phyloP scores from a whole-genome alignment of 306 rosid genomes.

The Trifolium fragiferum region DNA sequence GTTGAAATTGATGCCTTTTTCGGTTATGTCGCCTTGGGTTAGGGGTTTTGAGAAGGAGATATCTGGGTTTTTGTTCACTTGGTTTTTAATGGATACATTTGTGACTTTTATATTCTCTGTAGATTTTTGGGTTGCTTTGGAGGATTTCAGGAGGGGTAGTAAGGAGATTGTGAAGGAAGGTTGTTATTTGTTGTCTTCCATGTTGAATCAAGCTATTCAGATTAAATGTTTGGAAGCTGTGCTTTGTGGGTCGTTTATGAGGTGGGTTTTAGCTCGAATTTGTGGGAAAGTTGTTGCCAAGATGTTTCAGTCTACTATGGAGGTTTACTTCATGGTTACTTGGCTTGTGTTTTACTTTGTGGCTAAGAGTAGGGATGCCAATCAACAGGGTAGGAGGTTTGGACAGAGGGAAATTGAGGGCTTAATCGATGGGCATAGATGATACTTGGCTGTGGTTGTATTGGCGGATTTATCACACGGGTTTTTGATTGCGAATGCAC shows the following conservation, averaged over 20 bases:
- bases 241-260: constrained; percentile 69
- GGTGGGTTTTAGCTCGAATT: constrained; percentile 61
- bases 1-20: constrained; percentile 95
- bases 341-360: constrained; percentile 89
- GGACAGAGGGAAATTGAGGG: constrained; percentile 78
- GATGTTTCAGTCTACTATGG: constrained; percentile 82
- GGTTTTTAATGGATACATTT: constrained; percentile 76
- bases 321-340: constrained; percentile 91
- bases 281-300: constrained; percentile 68
- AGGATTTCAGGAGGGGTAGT: constrained; percentile 85
- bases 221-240: constrained; percentile 81
- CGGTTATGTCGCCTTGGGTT: constrained; percentile 89
- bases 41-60: constrained; percentile 86
- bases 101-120: constrained; percentile 80
- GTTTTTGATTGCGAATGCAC: constrained; percentile 49
- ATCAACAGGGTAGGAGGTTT: constrained; percentile 67
- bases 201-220: constrained; percentile 79
- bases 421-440: constrained; percentile 73
- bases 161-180: constrained; percentile 94
- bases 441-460: constrained; percentile 49
- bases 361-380: constrained; percentile 74
- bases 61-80: constrained; percentile 74
- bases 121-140: constrained; percentile 96
- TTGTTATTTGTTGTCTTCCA: constrained; percentile 71
- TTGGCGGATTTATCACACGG: constrained; percentile 42